phyloP scores from a whole-genome alignment of 176 grass and related monocot species.

The Elaeis guineensis region DNA sequence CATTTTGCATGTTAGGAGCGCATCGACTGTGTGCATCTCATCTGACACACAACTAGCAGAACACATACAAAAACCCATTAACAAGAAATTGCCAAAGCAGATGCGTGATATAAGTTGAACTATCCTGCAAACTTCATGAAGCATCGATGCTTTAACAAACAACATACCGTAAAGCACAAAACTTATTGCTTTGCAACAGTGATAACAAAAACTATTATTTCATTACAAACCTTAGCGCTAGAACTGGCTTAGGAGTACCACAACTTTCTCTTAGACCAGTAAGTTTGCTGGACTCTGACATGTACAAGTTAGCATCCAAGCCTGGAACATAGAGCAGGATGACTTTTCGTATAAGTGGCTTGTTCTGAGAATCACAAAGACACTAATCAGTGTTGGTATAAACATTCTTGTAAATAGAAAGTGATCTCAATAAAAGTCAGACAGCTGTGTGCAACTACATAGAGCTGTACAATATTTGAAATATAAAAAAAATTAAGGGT shows the following conservation, averaged over 20 bases:
- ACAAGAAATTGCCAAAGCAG: constrained; percentile 2
- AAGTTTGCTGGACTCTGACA: constrained; percentile 49
- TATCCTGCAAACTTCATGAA: background rate
- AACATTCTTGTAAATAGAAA: too few relatives aligned
- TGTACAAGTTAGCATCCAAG: constrained; percentile 83
- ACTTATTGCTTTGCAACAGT: constrained; percentile 3
- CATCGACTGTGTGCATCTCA: constrained; percentile 86
- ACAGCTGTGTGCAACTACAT: too few relatives aligned
- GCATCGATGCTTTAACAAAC: constrained; percentile 7
- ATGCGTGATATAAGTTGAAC: too few relatives aligned
- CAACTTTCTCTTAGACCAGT: constrained; percentile 63
- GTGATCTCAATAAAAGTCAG: too few relatives aligned
- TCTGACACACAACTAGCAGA: constrained; percentile 61
- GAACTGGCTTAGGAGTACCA: constrained; percentile 83
- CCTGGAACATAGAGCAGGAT: constrained; percentile 84
- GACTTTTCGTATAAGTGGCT: constrained; percentile 86
- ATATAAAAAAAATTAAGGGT: too few relatives aligned
- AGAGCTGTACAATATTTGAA: too few relatives aligned
- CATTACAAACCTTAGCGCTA: constrained; percentile 76
- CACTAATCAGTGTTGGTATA: constrained; percentile 1
- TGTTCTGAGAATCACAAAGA: constrained; percentile 53
- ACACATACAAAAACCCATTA: constrained; percentile 14
- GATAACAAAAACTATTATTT: too few relatives aligned
- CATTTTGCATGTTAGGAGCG: constrained; percentile 76
- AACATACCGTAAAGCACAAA: background rate